Conservation (phyloP, 257 asterid genomes). For the Thymus mandschuricus region DNA sequence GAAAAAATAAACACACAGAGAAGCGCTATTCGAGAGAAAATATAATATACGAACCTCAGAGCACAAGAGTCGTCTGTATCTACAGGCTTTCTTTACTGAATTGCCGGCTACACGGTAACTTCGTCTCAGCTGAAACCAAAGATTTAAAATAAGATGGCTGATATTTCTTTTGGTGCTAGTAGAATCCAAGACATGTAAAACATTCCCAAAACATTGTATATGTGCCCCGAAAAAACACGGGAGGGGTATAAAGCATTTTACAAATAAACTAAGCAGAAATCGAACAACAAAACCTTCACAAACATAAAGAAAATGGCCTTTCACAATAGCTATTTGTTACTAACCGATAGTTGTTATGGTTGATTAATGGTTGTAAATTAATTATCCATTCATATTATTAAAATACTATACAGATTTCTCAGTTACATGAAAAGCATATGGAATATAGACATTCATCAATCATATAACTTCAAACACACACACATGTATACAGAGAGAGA, state of each 20-base stretch:
- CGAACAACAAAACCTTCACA: background rate
- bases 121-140: slow-evolving; percentile 47
- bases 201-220: background rate
- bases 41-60: slow-evolving; percentile 52
- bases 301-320: background rate
- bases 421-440: too few species aligned
- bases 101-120: slow-evolving; percentile 27
- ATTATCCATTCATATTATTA: too few species aligned
- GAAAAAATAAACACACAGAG: slow-evolving; percentile 5
- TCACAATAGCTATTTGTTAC: background rate
- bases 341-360: too few species aligned
- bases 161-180: background rate
- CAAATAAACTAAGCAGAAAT: background rate
- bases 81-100: slow-evolving; percentile 45
- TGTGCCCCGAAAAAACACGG: background rate
- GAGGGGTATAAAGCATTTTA: background rate
- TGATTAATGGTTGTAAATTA: background rate
- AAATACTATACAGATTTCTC: too few species aligned
- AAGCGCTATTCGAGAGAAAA: background rate
- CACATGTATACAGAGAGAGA: background rate
- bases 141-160: background rate
- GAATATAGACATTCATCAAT: too few species aligned
- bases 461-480: background rate
- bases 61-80: slow-evolving; percentile 41
- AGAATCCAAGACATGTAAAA: background rate